Conservation (phyloP, 1,139 yeast genomes). For the Ogataea hybrid region DNA sequence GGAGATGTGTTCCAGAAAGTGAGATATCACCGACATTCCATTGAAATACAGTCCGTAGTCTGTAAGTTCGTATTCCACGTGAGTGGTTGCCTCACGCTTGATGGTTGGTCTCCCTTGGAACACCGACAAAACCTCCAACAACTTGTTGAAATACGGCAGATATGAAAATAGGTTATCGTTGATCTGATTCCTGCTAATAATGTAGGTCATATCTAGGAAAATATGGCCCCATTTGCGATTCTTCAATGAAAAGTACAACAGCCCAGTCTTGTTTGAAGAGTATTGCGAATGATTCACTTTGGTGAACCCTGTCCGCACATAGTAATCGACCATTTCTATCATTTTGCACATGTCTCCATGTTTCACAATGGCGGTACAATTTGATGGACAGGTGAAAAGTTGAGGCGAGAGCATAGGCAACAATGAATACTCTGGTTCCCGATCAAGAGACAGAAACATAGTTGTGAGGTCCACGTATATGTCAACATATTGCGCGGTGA, state of each 20-base stretch:
- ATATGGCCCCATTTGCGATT: constrained; percentile 84
- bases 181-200: constrained; percentile 66
- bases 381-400: constrained; percentile 79
- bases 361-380: constrained; percentile 64
- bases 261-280: constrained; percentile 42
- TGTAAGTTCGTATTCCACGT: constrained; percentile 87
- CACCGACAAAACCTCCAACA: constrained; percentile 61
- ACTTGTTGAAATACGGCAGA: constrained; percentile 42
- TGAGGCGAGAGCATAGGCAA: constrained; percentile 81
- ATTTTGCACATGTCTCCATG: constrained; percentile 72
- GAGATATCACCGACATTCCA: constrained; percentile 67
- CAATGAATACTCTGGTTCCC: constrained; percentile 81
- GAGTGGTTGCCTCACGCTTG: constrained; percentile 73
- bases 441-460: constrained; percentile 63
- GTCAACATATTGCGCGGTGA: constrained; percentile 81
- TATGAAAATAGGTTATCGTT: constrained; percentile 22
- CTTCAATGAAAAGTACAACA: constrained; percentile 52
- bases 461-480: constrained; percentile 79
- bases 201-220: constrained; percentile 79
- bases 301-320: constrained; percentile 58
- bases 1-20: constrained; percentile 58
- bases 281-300: constrained; percentile 29
- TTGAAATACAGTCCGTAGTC: constrained; percentile 83
- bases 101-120: constrained; percentile 83
- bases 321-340: constrained; percentile 63